These are phyloP conservation scores for Rhizoclosmatium sp. DNA, from an alignment of 192 early-diverging fungal genomes.

Conservation along the genomic window DNA sequence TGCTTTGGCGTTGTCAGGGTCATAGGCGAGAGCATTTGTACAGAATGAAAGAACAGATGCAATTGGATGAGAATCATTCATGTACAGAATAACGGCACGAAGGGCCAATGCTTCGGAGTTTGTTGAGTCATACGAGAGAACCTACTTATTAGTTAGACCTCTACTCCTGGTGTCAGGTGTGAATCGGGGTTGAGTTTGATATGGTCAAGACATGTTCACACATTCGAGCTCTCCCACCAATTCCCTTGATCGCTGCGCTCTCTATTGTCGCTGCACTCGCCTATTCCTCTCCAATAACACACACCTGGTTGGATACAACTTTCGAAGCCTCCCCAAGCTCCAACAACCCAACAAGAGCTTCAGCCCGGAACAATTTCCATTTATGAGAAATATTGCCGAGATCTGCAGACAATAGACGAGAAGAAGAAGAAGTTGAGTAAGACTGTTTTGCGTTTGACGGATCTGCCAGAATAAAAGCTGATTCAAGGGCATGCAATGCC, in stretches of 20 bases:
- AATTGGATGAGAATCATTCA: conserved; percentile 62
- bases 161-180: too few relatives aligned
- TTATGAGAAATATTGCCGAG: conserved; percentile 41
- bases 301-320: conserved; percentile 48
- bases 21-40: conserved; percentile 71
- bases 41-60: conserved; percentile 46
- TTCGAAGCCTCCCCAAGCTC: conserved; percentile 70
- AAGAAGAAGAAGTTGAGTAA: conserved; percentile 24
- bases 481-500: conserved; percentile 43
- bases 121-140: conserved; percentile 67
- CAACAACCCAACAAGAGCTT: conserved; percentile 67
- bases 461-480: conserved; percentile 54
- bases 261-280: too few relatives aligned
- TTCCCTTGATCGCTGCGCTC: too few relatives aligned
- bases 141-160: conserved; percentile 41
- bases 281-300: too few relatives aligned
- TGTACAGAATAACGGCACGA: conserved; percentile 72
- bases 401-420: conserved; percentile 24
- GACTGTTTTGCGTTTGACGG: conserved; percentile 32
- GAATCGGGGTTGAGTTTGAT: too few relatives aligned
- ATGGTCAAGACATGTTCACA: too few relatives aligned
- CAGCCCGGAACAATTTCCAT: conserved; percentile 73
- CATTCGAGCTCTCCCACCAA: too few relatives aligned
- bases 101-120: conserved; percentile 76
- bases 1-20: conserved; percentile 80